Conservation (phyloP, 1,284 basidiomycete species). For the Rhizoctonia solani region DNA sequence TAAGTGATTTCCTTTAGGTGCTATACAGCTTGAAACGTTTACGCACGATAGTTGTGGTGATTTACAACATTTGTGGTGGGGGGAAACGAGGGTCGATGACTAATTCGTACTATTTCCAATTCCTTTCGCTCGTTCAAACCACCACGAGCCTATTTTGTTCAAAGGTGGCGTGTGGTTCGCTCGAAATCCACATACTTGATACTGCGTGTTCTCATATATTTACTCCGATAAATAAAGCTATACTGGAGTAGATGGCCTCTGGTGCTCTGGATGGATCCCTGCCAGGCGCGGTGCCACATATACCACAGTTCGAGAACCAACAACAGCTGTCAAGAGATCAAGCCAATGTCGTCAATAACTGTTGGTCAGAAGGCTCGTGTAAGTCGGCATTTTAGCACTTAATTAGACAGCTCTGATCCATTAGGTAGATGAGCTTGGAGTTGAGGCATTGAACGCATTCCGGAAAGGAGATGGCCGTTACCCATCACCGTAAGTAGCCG, state of each 20-base stretch:
- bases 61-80: no score
- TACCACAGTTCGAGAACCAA: slow-evolving; percentile 15
- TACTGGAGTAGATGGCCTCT: no score
- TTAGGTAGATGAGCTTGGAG: slow-evolving; percentile 10
- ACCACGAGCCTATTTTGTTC: no score
- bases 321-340: slow-evolving; percentile 1
- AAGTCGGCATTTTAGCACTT: not conserved
- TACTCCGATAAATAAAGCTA: no score
- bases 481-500: slow-evolving; percentile 12
- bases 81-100: no score
- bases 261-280: not conserved
- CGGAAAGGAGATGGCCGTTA: slow-evolving; percentile 5
- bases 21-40: not conserved
- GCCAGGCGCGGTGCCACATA: no score
- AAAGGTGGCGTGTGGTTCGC: no score
- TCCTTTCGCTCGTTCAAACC: no score
- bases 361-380: slow-evolving; percentile 28
- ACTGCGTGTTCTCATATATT: no score
- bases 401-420: not conserved
- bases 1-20: not conserved
- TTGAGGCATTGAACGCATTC: slow-evolving; percentile 19
- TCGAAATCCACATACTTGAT: no score
- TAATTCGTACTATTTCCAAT: no score
- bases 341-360: slow-evolving; percentile 17
- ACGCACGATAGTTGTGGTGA: not conserved